Evolutionary conservation across 2,329 filamentous ascomycete species (phyloP).

Genomic region (Dissoconium aciculare): DNA sequence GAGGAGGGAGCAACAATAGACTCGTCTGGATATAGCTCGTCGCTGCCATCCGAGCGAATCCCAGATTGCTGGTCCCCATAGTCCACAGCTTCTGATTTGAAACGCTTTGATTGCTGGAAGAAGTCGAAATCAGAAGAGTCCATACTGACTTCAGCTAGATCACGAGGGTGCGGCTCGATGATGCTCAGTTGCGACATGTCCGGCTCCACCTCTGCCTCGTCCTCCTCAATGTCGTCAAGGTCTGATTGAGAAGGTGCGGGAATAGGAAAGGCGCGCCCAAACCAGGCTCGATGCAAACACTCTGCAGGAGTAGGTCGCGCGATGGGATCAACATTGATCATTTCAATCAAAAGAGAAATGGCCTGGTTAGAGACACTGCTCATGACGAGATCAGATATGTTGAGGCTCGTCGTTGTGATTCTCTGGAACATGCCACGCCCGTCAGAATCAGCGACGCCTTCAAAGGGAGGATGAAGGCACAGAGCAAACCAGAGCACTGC

Average conservation of each 20-base stretch:
- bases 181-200: constrained; percentile 52
- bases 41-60: not conserved
- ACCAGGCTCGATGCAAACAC: constrained; percentile 61
- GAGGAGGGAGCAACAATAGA: no score
- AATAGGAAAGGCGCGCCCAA: constrained; percentile 26
- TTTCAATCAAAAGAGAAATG: constrained; percentile 59
- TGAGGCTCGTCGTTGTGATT: constrained; percentile 66
- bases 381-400: constrained; percentile 47
- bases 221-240: constrained; percentile 37
- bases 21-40: no score
- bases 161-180: constrained; percentile 8
- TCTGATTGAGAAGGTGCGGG: constrained; percentile 14
- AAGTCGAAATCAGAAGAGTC: constrained; percentile 25
- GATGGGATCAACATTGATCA: constrained; percentile 69
- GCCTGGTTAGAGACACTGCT: constrained; percentile 48
- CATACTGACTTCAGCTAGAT: constrained; percentile 19
- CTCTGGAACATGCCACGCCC: constrained; percentile 67
- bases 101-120: constrained; percentile 31
- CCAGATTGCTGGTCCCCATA: constrained; percentile 21
- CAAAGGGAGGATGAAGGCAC: constrained; percentile 67
- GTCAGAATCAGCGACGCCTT: constrained; percentile 57
- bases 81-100: constrained; percentile 27
- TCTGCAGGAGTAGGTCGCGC: constrained; percentile 57
- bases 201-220: constrained; percentile 36
- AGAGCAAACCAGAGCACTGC: constrained; percentile 81